phyloP scores from a whole-genome alignment of 192 early-diverging fungal species.

The Coemansia sp. region DNA sequence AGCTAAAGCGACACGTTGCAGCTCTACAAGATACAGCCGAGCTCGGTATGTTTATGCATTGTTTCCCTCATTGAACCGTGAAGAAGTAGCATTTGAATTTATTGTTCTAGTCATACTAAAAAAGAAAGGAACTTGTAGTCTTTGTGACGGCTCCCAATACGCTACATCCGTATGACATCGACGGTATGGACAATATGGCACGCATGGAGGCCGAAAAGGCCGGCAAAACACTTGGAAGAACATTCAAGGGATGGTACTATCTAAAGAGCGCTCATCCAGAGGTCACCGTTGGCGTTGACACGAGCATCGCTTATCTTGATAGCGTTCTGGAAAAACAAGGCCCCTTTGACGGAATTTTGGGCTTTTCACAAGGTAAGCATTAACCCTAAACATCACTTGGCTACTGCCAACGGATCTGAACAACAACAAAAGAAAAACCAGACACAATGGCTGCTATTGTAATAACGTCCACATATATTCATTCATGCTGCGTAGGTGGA shows the following conservation, averaged over 20 bases:
- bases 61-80: not conserved
- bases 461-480: not conserved
- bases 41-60: constrained; percentile 33
- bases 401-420: not conserved
- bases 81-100: not conserved
- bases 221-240: constrained; percentile 23
- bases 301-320: constrained; percentile 27
- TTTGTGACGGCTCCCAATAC: constrained; percentile 46
- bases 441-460: not conserved
- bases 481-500: constrained; percentile 30
- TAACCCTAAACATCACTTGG: not conserved
- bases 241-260: constrained; percentile 35
- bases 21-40: constrained; percentile 29
- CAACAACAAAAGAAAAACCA: too few relatives aligned
- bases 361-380: constrained; percentile 46
- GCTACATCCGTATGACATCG: constrained; percentile 38
- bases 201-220: constrained; percentile 14
- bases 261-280: constrained; percentile 39
- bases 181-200: constrained; percentile 41
- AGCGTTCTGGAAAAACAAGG: constrained; percentile 32
- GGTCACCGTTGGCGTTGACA: constrained; percentile 24
- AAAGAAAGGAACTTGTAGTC: too few relatives aligned
- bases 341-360: constrained; percentile 50
- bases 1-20: constrained; percentile 27
- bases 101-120: not conserved